Evolutionary conservation across 176 grass and related monocot genomes (phyloP), one percentile per base, ranked within the genome.

Genomic region (Alloteropsis semialata): DNA sequence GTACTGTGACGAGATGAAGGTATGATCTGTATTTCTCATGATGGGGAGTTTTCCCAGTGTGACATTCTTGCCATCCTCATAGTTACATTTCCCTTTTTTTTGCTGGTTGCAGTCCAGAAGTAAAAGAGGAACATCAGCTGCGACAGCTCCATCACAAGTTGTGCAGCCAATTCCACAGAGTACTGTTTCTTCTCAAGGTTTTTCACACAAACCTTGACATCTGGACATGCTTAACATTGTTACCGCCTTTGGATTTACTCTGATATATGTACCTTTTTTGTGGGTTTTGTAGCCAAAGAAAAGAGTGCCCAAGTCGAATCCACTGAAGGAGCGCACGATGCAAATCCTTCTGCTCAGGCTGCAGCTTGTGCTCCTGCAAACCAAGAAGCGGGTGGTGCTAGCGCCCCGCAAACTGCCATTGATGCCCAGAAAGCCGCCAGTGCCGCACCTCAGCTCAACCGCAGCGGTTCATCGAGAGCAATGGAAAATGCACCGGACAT

Each of bases 1-100:
- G 74, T 96, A 87, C 44, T 98, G 92, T 2, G 96, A 98, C 30
- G 95, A 95, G 65, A 92, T 94, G 85, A 98, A 94, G 96, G 92
- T 98, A 91, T 42, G 44, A 14, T 58, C 21, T 66, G 9, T 22
- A 53, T 38, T 59, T n/a, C 32, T 69, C 21, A 3, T 56, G 48
- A 49, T 34, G 28, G 14, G 69, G 5, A 19, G 25, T 55, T 81
- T 16, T 55, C 27, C 39, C 50, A 34, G 55, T 72, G 36, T 55
- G 32, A 55, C 6, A 5, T 60, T 72, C 18, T 75, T 65, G 34
- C 30, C 21, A 30, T 87, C 51, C 69, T 79, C 57, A 38, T 27
- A 63, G 14, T 34, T 57, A 75, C 32, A 28, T 54, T 18, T 37
- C 13, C 13, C 13, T 28, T n/a, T 80, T 75, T 68, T 71, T 24